phyloP scores from a whole-genome alignment of 2,329 filamentous ascomycete species.

The Fusarium pseudoanthophilum region DNA sequence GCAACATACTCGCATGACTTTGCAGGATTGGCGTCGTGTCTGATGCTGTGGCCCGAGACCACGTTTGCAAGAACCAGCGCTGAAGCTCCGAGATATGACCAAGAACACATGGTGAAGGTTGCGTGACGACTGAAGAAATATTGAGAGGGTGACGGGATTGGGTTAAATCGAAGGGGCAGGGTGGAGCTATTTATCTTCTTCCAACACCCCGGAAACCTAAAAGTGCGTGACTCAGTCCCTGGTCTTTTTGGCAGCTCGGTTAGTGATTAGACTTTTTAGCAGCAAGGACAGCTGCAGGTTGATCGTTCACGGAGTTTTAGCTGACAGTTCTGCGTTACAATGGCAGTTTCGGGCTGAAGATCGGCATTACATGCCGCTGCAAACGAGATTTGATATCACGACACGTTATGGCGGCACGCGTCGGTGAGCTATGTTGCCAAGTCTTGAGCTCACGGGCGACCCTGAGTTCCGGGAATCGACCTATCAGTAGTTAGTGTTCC shows the following conservation, averaged over 20 bases:
- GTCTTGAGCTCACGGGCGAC: neutral
- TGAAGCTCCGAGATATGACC: neutral
- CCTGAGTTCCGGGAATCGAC: fast-evolving
- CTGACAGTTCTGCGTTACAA: neutral
- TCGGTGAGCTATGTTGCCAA: neutral
- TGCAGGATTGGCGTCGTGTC: neutral
- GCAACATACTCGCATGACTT: neutral
- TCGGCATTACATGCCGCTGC: neutral
- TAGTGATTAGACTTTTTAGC: neutral
- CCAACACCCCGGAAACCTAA: neutral
- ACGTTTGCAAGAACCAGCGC: neutral
- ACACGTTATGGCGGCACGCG: neutral
- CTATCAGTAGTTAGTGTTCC: neutral
- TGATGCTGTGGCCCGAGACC: neutral
- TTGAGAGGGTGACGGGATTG: neutral
- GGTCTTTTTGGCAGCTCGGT: neutral
- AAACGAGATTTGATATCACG: neutral
- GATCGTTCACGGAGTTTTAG: neutral
- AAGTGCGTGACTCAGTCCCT: neutral
- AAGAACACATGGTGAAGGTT: neutral
- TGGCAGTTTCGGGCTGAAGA: neutral
- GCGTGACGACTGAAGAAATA: fast-evolving
- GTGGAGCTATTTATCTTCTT: neutral
- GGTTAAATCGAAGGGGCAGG: too few relatives aligned
- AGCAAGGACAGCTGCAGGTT: neutral